Conservation (phyloP, 2,329 filamentous ascomycete species). For the Capronia coronata region DNA sequence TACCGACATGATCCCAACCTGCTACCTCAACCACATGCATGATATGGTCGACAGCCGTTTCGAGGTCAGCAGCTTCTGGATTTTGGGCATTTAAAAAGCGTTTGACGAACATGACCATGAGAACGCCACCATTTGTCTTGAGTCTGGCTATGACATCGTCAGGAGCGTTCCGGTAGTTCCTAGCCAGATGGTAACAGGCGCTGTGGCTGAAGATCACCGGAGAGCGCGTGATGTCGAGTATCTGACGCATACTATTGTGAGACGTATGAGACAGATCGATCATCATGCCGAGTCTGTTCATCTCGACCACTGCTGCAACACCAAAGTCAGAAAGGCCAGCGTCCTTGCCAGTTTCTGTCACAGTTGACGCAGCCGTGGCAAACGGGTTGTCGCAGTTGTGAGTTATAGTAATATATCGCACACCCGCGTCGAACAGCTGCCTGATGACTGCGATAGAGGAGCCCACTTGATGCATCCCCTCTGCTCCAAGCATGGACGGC, state of each 20-base stretch:
- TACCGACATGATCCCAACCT: slow-evolving; percentile 78
- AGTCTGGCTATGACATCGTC: slow-evolving; percentile 37
- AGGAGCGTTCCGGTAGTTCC: slow-evolving; percentile 37
- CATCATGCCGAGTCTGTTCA: slow-evolving; percentile 32
- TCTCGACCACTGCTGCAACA: slow-evolving; percentile 26
- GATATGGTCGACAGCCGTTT: slow-evolving; percentile 72
- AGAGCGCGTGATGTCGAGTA: slow-evolving; percentile 22
- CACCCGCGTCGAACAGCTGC: slow-evolving; percentile 26
- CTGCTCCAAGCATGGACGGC: slow-evolving; percentile 27
- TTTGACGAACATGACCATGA: slow-evolving; percentile 39
- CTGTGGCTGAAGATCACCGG: slow-evolving; percentile 30
- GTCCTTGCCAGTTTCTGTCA: slow-evolving; percentile 23
- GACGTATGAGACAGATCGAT: slow-evolving; percentile 30
- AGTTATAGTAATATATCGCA: slow-evolving; percentile 29
- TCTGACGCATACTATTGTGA: slow-evolving; percentile 27
- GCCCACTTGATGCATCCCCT: slow-evolving; percentile 30
- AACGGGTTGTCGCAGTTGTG: slow-evolving; percentile 32
- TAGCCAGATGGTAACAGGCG: slow-evolving; percentile 25
- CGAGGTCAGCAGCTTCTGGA: slow-evolving; percentile 51
- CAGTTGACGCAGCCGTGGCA: slow-evolving; percentile 28
- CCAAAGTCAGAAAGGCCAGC: slow-evolving; percentile 28
- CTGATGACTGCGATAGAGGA: slow-evolving; percentile 27
- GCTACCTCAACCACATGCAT: slow-evolving; percentile 72
- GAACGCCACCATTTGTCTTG: slow-evolving; percentile 35
- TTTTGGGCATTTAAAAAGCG: slow-evolving; percentile 30